Base-by-base conservation (phyloP, 805 yeast genomes). In the Hanseniaspora mollemarum region DNA sequence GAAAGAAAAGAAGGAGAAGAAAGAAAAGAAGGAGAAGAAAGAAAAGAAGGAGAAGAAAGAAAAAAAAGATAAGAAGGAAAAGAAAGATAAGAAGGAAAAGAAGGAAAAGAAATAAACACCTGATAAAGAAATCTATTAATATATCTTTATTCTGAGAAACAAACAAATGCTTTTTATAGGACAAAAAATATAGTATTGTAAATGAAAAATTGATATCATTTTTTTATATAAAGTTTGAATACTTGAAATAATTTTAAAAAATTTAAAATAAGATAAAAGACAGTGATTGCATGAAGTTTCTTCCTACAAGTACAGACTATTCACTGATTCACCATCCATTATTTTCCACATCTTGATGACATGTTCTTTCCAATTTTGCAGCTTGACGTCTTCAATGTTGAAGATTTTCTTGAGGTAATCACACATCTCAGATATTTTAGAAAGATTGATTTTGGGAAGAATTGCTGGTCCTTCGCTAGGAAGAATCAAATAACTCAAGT, bases 391-490 rank as follows among this genome's bases (percentile, higher is more conserved):
- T 12, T 46, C 42, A 13, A 50, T 7, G 46, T 54, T 51, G 36
- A 21, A 46, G 55, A 57, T 56, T 33, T 49, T 44, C 13, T 45
- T 46, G 16, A 58, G 55, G 16, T 53, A 21, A 39, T 57, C 60
- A 42, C 62, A 57, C 43, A 65, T 39, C n/a, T 58, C 57, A 28
- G 62, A 60, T 58, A 65, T 60, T 3, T 60, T 52, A 1, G 52
- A 54, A 21, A 57, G 25, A 3, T 62, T 72, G 9, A 77, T 61
- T 56, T 74, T 78, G 55, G 79, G 83, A 60, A 67, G 77, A 2
- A 81, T 82, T 2, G 73, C 67, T 19, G 76, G 79, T 4, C 85
- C 85, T 62, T 79, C 84, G 38, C 82, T 72, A 54, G 78, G 77
- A 41, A 75, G 63, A 54, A 48, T 62, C 33, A 52, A 55, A 8